These are phyloP conservation scores for Starmerella floricola DNA, from an alignment of 805 yeast species.

Conservation along the genomic window DNA sequence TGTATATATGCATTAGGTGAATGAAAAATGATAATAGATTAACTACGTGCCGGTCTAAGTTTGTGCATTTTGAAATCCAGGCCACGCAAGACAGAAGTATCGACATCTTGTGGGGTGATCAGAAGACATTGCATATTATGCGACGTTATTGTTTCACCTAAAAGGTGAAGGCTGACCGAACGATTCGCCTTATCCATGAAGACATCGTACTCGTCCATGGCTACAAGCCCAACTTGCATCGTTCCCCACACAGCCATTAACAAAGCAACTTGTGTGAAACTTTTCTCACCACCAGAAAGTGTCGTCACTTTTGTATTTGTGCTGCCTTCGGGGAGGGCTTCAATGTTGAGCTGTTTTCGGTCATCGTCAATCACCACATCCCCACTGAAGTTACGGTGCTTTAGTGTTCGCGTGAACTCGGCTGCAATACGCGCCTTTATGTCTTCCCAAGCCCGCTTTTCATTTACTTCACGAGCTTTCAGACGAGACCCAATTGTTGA, in stretches of 20 bases:
- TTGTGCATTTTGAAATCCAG: conserved; percentile 2
- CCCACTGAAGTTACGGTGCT: conserved; percentile 59
- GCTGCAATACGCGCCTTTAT: conserved; percentile 7
- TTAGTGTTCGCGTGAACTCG: conserved; percentile 23
- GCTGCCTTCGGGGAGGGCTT: conserved; percentile 28
- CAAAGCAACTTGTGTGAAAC: conserved; percentile 82
- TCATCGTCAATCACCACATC: conserved; percentile 49
- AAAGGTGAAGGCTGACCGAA: conserved; percentile 59
- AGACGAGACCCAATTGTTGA: not conserved
- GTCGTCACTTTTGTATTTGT: conserved; percentile 59
- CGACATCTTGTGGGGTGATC: conserved; percentile 87
- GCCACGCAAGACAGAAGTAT: conserved; percentile 17
- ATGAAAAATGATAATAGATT: not conserved
- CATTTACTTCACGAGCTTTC: conserved; percentile 5
- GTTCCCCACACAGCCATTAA: conserved; percentile 84
- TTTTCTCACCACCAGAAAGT: conserved; percentile 92
- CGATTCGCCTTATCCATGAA: conserved; percentile 93
- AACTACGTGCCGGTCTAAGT: conserved; percentile 8
- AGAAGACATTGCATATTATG: conserved; percentile 75
- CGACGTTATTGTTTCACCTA: conserved; percentile 53
- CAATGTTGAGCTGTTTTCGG: conserved; percentile 20
- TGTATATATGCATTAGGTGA: not conserved
- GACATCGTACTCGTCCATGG: conserved; percentile 91
- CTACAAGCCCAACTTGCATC: conserved; percentile 77
- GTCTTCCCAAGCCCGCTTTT: conserved; percentile 10